Conservation (phyloP, 129 eudicot genomes). For the Centella asiatica region DNA sequence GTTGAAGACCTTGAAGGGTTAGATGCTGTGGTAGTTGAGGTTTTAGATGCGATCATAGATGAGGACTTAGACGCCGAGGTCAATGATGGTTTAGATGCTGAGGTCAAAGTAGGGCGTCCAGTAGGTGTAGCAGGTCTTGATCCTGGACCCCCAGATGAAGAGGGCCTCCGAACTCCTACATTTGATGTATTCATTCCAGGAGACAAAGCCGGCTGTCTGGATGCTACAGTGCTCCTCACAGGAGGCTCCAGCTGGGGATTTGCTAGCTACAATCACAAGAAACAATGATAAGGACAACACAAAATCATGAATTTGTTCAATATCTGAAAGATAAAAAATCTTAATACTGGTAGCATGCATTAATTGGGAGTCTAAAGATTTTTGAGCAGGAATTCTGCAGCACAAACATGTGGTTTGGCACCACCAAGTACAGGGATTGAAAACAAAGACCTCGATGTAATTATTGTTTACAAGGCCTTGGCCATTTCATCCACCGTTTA, state of each 20-base stretch:
- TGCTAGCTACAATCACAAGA: conserved; percentile 49
- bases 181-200: conserved; percentile 46
- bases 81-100: conserved; percentile 44
- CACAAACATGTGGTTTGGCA: too few relatives aligned
- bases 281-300: conserved; percentile 10
- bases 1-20: conserved; percentile 53
- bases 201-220: conserved; percentile 56
- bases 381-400: too few relatives aligned
- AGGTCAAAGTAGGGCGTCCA: conserved; percentile 45
- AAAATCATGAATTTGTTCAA: conserved; percentile 3
- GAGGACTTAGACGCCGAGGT: conserved; percentile 35
- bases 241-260: conserved; percentile 55
- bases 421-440: too few relatives aligned
- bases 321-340: not conserved
- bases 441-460: too few relatives aligned
- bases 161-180: conserved; percentile 57
- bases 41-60: conserved; percentile 43
- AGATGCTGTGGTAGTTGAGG: conserved; percentile 29
- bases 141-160: conserved; percentile 68
- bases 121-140: conserved; percentile 87
- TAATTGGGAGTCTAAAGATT: not conserved
- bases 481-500: too few relatives aligned
- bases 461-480: too few relatives aligned
- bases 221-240: conserved; percentile 37
- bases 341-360: not conserved